Base-by-base conservation (phyloP, 306 rosid species). In the Trifolium repens region DNA sequence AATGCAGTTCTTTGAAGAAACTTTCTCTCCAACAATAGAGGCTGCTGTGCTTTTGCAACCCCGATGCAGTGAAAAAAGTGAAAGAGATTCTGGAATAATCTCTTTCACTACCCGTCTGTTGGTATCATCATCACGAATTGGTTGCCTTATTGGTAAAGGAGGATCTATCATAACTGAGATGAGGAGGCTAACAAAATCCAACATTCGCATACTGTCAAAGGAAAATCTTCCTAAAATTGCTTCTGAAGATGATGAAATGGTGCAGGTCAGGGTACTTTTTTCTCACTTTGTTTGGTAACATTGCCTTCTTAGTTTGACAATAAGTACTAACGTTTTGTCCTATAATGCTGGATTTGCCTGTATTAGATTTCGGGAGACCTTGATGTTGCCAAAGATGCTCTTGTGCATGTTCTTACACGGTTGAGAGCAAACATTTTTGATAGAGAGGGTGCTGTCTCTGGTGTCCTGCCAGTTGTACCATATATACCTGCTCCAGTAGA, bases 131-230 rank as follows among this genome's bases (percentile, higher is more conserved):
- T 88, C 98, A 71, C 84, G 96, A 58, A 96, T 96, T 88, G 99
- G 99, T 79, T 96, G 99, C 89, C 96, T 96, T 64, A 96, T 96
- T 79, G 99, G 98, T 80, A 96, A 90, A 85, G 98, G 99, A 37
- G 99, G 98, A 79, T 82, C 98, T 55, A 96, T 96, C 73, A 89
- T 96, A 77, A 90, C 92, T 77, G 99, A 96, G 86, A 85, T 90
- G 91, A 92, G 99, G 84, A 90, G 98, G 84, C 83, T 87, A 24
- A 96, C 99, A 30, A 92, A 90, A 74, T 96, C 98, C 76, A 92
- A 90, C 81, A 89, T 96, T 60, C 96, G 99, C 61, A 88, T 96
- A 70, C 87, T 96, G 39, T 83, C 98, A 0, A 92, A 96, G 84
- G 99, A 92, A 53, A 85, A 80, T 73, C 96, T 96, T 84, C 98